Percentiles rank a stretch among this genome's conserved stretches.
Conservation (phyloP, 2,329 filamentous ascomycete species). For the Neonectria sp. region DNA sequence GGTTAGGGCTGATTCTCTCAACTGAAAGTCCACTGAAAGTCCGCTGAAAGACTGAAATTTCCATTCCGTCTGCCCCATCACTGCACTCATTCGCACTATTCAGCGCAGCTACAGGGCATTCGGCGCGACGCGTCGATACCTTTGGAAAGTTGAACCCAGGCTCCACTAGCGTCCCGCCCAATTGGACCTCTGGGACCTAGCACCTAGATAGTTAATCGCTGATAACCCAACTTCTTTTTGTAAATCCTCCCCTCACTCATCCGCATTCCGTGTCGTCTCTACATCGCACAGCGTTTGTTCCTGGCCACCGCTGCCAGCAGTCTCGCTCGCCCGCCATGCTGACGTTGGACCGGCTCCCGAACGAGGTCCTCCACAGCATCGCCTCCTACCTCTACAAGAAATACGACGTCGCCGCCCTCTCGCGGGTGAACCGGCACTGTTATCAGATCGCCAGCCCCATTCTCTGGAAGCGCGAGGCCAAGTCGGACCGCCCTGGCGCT, state of each 20-base stretch:
- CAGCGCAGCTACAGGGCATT: constrained; percentile 7
- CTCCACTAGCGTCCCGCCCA: constrained; percentile 18
- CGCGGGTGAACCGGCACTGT: constrained; percentile 43
- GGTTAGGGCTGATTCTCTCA: constrained; percentile 20
- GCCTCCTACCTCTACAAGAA: constrained; percentile 45
- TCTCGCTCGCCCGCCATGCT: constrained; percentile 42
- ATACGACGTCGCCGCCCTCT: constrained; percentile 46
- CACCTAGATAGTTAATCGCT: constrained; percentile 11
- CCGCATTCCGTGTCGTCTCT: constrained; percentile 22
- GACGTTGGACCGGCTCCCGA: constrained; percentile 50
- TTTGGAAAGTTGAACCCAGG: background rate
- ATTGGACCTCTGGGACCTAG: constrained; percentile 21
- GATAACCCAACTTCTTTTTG: constrained; percentile 18
- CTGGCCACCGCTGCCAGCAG: constrained; percentile 34
- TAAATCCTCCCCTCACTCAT: constrained; percentile 40
- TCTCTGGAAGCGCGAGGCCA: constrained; percentile 46
- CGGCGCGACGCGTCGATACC: constrained; percentile 27
- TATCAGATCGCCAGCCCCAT: constrained; percentile 46
- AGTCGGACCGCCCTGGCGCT: constrained; percentile 46
- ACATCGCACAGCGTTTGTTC: constrained; percentile 4
- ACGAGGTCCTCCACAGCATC: constrained; percentile 47
- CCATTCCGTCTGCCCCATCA: background rate
- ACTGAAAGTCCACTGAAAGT: constrained; percentile 3
- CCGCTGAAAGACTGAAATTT: constrained; percentile 9
- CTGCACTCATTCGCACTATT: background rate